A percentile compares a stretch with the other conserved stretches of the same genome.
Conservation (phyloP, 2,329 filamentous ascomycete genomes). For the Parastagonospora avenae region DNA sequence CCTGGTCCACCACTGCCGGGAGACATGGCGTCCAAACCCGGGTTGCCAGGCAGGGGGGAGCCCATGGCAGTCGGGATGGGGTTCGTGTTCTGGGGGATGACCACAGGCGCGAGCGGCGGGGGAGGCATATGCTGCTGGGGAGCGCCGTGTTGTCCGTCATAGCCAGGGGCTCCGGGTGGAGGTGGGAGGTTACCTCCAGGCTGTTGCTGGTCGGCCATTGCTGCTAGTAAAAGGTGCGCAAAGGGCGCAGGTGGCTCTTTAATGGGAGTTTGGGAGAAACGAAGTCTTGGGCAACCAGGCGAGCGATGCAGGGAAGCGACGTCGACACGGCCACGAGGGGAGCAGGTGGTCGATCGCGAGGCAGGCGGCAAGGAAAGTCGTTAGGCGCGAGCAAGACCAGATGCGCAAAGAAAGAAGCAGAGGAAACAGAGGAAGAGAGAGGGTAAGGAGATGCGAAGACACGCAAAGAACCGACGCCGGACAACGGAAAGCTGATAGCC, state of each 20-base stretch:
- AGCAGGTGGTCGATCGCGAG: constrained; percentile 18
- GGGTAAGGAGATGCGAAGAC: constrained; percentile 43
- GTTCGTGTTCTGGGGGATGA: constrained; percentile 95
- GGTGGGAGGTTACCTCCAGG: constrained; percentile 69
- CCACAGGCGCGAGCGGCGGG: constrained; percentile 79
- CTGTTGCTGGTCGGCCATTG: constrained; percentile 79
- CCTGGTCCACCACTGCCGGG: constrained; percentile 76
- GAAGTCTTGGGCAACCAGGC: constrained; percentile 9
- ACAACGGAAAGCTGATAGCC: constrained; percentile 36
- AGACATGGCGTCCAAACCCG: constrained; percentile 79
- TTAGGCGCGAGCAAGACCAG: constrained; percentile 32
- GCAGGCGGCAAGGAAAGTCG: constrained; percentile 38
- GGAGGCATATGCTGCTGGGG: constrained; percentile 82
- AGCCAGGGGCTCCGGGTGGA: constrained; percentile 74
- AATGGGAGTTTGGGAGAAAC: constrained; percentile 5
- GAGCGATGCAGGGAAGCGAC: constrained; percentile 13
- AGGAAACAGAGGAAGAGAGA: constrained; percentile 39
- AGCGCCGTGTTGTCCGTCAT: constrained; percentile 74
- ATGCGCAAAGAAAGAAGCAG: constrained; percentile 45
- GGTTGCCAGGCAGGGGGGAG: constrained; percentile 77
- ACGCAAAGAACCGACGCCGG: constrained; percentile 42
- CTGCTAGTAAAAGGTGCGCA: constrained; percentile 27
- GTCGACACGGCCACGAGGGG: constrained; percentile 15
- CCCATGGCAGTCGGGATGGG: constrained; percentile 91
- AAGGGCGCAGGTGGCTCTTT: constrained; percentile 10